Base-by-base conservation (phyloP, 1,284 basidiomycete genomes). In the Mycena citricolor region DNA sequence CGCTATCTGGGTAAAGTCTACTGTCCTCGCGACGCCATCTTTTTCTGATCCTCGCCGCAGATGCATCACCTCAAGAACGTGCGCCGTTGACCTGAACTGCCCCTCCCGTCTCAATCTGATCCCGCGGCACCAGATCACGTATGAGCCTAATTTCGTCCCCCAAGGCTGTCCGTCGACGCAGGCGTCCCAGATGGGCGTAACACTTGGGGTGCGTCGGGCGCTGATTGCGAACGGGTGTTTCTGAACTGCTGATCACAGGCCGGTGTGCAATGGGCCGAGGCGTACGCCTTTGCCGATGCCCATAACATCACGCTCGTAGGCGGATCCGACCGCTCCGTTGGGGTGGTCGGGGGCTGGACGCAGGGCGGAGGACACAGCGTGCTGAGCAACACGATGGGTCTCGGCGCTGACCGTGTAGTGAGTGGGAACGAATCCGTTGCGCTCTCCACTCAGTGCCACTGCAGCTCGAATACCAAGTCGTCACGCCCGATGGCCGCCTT, bases 311-410 rank as follows among this genome's bases (percentile, higher is more conserved):
- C 54, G 5, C 23, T 54, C 17, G 39, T 55, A 6, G 31, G 44
- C 19, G 54, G 54, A 24, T 40, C 44, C 17, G 51, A 51, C 13
- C 28, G 12, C n/a, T 59, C 41, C 43, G 61, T 66, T 4, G 66
- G 66, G 7, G 57, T 57, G 1, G 60, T 47, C 20, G 61, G 61
- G 13, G 63, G 62, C 6, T 63, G 61, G 63, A 47, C 23, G 28
- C 28, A 74, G 69, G 76, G 76, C n/a, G 76, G 76, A 13, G 76
- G 76, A 1, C 74, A 77, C 48, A 64, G 71, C 16, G 59, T 69
- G 8, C 53, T 61, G 42, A 65, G 68, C 1, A 62, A 63, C 26
- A 62, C 62, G 10, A 57, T 64, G 42, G 68, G 68, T 5, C 49
- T 69, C 14, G 68, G 64, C 5, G 66, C 61, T 8, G 73, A 74